Evolutionary conservation across 768 basidiomycete genomes (phyloP).

Genomic region (Boletus pseudopeckii): DNA sequence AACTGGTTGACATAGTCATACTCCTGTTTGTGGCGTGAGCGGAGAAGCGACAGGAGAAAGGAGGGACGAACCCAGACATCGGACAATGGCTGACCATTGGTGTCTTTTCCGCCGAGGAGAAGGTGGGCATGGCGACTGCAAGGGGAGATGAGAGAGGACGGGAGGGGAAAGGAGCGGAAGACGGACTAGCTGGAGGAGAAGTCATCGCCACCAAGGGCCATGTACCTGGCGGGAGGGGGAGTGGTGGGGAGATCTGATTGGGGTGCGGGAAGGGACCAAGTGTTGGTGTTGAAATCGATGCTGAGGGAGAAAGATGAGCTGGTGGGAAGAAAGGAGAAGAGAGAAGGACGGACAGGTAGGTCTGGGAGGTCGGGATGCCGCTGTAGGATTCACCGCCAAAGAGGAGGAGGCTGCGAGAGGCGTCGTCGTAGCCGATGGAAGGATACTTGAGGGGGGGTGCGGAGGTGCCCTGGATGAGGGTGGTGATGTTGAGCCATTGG

Average conservation of each 20-base stretch:
- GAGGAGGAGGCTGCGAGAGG: conserved; percentile 57
- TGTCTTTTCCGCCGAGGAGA: conserved; percentile 65
- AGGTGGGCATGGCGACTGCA: conserved; percentile 70
- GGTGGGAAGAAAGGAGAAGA: not conserved
- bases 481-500: conserved; percentile 75
- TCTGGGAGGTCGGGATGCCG: conserved; percentile 59
- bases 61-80: conserved; percentile 67
- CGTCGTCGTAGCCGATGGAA: conserved; percentile 54
- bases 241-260: conserved; percentile 44
- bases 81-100: conserved; percentile 49
- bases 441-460: conserved; percentile 67
- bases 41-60: not conserved
- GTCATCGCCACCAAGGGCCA: conserved; percentile 63
- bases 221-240: conserved; percentile 60
- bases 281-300: conserved; percentile 56
- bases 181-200: conserved; percentile 81
- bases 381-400: conserved; percentile 74
- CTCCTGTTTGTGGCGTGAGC: conserved; percentile 46
- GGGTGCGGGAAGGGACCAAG: conserved; percentile 58
- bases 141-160: conserved; percentile 13
- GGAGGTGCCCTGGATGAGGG: conserved; percentile 49
- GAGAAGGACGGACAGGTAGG: conserved; percentile 54
- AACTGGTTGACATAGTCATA: conserved; percentile 74
- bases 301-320: conserved; percentile 33
- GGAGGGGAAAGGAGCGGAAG: conserved; percentile 2